Evolutionary conservation across 306 rosid species (phyloP).

Genomic region (Myrica gale): DNA sequence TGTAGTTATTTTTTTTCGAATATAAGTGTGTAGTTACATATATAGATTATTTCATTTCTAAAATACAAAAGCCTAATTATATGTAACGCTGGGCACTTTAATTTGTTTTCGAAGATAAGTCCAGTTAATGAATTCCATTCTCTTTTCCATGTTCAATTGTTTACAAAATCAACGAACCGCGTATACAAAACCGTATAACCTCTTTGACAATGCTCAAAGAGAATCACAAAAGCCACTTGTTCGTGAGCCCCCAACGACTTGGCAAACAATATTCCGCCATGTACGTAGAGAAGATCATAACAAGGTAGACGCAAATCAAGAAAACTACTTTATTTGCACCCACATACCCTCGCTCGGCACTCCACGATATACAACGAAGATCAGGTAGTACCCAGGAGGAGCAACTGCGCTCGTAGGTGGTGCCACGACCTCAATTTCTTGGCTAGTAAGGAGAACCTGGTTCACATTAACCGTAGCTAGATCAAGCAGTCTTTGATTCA

Average conservation of each 20-base stretch:
- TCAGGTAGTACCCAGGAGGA: conserved; percentile 76
- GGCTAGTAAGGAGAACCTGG: neutral
- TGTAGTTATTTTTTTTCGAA: too few species aligned
- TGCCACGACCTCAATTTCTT: conserved; percentile 21
- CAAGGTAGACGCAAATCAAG: neutral
- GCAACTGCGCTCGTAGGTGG: conserved; percentile 48
- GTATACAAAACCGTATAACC: neutral
- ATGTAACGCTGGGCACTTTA: too few species aligned
- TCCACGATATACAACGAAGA: conserved; percentile 69
- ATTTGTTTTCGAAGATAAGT: too few species aligned
- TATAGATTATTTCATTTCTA: too few species aligned
- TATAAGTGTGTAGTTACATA: too few species aligned
- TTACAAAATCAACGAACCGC: neutral
- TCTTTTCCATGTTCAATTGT: too few species aligned
- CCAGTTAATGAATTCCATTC: too few species aligned
- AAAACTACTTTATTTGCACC: conserved; percentile 40
- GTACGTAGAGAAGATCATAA: neutral
- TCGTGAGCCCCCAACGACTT: neutral
- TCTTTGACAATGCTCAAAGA: neutral
- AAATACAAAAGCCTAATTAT: too few species aligned
- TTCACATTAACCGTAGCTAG: conserved; percentile 11
- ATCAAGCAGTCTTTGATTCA: conserved; percentile 66
- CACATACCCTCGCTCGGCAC: conserved; percentile 67
- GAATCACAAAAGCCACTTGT: neutral
- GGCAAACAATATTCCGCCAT: neutral